Percentiles rank a stretch among this genome's conserved stretches.
Evolutionary conservation across 2,329 filamentous ascomycete species (phyloP).

Genomic region (Trichophyton mentagrophytes): DNA sequence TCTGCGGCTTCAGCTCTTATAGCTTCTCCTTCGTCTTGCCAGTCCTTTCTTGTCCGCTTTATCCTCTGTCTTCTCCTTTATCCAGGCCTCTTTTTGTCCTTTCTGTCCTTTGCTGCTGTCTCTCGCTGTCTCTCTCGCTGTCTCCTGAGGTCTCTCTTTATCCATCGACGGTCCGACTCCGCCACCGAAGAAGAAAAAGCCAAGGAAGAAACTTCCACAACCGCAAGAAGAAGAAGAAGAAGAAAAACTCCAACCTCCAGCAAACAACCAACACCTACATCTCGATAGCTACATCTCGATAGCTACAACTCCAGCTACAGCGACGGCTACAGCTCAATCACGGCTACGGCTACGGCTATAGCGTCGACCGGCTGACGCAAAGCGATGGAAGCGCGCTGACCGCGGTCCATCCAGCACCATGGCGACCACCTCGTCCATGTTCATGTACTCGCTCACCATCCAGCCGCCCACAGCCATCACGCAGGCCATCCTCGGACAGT

Average conservation of each 20-base stretch:
- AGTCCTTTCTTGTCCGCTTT: no score
- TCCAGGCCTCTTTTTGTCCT: not conserved
- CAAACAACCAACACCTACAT: not conserved
- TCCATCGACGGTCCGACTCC: not conserved
- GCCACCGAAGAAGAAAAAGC: conserved; percentile 8
- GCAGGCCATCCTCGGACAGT: conserved; percentile 86
- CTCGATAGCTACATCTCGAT: not conserved
- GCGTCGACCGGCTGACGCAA: not conserved
- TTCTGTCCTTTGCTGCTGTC: not conserved
- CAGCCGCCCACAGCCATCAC: conserved; percentile 82
- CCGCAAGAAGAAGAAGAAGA: not conserved
- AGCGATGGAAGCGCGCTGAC: not conserved
- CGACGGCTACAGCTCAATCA: no score
- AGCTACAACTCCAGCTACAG: not conserved
- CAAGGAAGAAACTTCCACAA: conserved; percentile 8
- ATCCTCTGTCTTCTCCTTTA: not conserved
- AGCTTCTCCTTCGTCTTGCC: no score
- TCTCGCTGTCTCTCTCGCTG: not conserved
- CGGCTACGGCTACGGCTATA: not conserved
- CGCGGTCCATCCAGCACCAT: conserved; percentile 37
- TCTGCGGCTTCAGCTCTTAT: no score
- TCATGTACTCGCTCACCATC: conserved; percentile 93
- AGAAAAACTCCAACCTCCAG: not conserved
- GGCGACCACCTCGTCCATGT: conserved; percentile 98
- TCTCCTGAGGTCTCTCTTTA: not conserved